Conservation (phyloP, 257 asterid genomes). For the Solanum sparsipilum region DNA sequence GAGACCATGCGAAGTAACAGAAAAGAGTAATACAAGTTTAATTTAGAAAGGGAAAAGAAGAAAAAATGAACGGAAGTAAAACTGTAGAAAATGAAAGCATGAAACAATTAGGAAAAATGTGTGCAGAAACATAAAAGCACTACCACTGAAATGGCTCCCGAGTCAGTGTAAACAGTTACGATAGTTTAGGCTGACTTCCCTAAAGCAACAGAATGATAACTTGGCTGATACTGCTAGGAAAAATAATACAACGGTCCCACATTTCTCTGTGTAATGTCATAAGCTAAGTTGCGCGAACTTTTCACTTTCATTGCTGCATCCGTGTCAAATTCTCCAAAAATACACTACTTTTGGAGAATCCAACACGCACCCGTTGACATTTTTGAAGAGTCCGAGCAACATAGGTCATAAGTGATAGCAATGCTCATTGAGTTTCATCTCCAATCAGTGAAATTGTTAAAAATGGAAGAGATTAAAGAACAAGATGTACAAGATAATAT, state of each 20-base stretch:
- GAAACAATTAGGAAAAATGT: not conserved
- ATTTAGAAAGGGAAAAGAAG: not conserved
- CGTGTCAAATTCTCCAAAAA: no score
- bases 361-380: no score
- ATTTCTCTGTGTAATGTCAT: not conserved
- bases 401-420: not conserved
- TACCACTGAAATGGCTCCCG: not conserved
- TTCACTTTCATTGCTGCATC: no score
- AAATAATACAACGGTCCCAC: not conserved
- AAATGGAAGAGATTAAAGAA: not conserved
- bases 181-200: not conserved
- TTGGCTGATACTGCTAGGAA: not conserved
- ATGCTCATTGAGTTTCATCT: not conserved
- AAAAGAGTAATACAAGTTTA: not conserved
- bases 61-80: not conserved
- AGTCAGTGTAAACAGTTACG: not conserved
- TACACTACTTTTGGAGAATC: no score
- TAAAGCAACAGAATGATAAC: not conserved
- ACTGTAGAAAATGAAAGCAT: not conserved
- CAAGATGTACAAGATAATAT: not conserved
- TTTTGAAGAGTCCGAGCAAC: no score
- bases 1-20: not conserved
- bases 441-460: not conserved
- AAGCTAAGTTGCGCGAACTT: not conserved
- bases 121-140: not conserved